Percentiles rank a stretch among this genome's conserved stretches.
These are phyloP conservation scores for Kluyveromyces starmeri DNA, from an alignment of 805 yeast genomes.

Conservation along the genomic window DNA sequence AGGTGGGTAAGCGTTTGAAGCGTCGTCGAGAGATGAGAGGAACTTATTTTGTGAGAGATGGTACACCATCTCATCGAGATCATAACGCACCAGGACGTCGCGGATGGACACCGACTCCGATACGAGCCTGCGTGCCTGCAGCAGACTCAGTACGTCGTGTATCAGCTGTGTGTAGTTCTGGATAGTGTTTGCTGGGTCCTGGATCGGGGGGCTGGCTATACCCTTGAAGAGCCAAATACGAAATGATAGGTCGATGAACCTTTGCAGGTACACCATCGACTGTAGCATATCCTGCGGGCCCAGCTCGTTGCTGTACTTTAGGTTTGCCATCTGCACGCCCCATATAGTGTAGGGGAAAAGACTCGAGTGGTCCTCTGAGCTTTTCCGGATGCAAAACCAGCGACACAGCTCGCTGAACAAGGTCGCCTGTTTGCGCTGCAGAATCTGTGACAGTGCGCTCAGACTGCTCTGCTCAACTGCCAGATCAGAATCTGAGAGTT, in stretches of 20 bases:
- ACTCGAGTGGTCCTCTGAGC: neutral
- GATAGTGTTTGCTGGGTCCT: neutral
- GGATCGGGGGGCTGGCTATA: no score
- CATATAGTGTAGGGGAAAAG: conserved; percentile 1
- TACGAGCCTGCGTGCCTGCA: neutral
- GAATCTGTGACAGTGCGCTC: conserved; percentile 1
- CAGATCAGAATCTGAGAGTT: neutral
- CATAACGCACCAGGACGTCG: conserved; percentile 18
- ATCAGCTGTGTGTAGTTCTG: neutral
- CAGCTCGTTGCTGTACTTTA: conserved; percentile 3
- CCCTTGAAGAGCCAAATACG: conserved; percentile 2
- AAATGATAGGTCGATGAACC: neutral
- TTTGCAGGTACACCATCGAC: conserved; percentile 2
- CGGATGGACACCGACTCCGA: conserved; percentile 4
- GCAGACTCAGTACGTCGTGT: conserved; percentile 1
- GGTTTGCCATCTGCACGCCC: neutral
- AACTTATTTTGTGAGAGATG: conserved; percentile 4
- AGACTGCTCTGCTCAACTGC: neutral
- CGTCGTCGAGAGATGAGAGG: conserved; percentile 2
- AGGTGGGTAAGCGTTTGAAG: conserved; percentile 4
- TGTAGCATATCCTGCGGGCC: neutral
- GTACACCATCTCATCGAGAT: conserved; percentile 23
- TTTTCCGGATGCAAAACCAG: conserved; percentile 3
- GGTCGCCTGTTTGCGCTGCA: neutral
- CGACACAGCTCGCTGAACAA: neutral